Evolutionary conservation across 495 filamentous ascomycete species (phyloP).

Genomic region (Amorphotheca resinae): DNA sequence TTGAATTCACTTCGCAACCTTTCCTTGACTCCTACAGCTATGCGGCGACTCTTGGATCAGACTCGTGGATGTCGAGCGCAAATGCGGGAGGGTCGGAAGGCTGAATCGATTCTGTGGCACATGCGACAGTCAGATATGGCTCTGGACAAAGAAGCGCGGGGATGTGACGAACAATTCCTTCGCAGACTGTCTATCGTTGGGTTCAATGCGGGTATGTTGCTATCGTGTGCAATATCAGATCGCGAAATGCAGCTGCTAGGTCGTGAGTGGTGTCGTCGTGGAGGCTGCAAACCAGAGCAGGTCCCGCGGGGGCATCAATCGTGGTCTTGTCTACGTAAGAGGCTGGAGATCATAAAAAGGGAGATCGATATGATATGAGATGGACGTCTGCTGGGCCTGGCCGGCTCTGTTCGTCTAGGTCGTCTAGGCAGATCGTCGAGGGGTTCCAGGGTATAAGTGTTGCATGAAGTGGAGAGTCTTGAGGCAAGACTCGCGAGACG

Average conservation of each 20-base stretch:
- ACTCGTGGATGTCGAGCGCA: background rate
- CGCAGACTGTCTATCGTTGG: no score
- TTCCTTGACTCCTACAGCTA: background rate
- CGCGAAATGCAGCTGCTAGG: no score
- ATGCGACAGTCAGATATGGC: background rate
- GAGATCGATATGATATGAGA: no score
- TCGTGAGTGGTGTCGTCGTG: background rate
- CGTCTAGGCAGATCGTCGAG: no score
- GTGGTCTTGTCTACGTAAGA: background rate
- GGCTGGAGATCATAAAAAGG: background rate
- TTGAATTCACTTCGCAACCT: conserved; percentile 3
- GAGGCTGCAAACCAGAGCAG: background rate
- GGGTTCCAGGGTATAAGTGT: no score
- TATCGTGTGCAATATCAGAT: no score
- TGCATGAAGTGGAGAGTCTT: background rate
- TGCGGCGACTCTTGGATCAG: background rate
- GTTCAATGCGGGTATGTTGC: no score
- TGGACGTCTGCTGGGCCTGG: background rate
- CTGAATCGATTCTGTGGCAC: background rate
- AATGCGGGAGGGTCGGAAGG: background rate
- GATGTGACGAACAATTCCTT: no score
- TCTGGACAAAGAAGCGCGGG: no score
- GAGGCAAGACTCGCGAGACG: background rate
- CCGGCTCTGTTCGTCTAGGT: conserved; percentile 1
- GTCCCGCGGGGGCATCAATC: background rate